Conservation (phyloP, 106 monocot species). For the Dendrobium huoshanense region DNA sequence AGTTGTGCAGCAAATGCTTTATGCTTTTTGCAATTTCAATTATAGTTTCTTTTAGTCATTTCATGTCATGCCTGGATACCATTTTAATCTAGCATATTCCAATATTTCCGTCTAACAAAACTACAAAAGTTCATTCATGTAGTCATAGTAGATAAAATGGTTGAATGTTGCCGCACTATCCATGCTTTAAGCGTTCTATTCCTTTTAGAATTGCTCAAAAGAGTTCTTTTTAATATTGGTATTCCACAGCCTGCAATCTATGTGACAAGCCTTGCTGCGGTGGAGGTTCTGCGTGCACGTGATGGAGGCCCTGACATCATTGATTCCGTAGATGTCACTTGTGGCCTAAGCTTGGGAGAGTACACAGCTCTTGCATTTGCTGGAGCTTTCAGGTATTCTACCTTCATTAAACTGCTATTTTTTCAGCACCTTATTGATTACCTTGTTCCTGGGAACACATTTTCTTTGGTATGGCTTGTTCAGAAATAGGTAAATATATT, state of each 20-base stretch:
- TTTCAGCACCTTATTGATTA: background rate
- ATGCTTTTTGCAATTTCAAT: background rate
- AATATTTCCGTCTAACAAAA: background rate
- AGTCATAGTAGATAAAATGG: background rate
- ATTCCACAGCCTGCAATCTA: slow-evolving; percentile 84
- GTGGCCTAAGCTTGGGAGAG: slow-evolving; percentile 95
- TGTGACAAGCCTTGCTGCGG: slow-evolving; percentile 90
- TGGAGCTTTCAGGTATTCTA: slow-evolving; percentile 81
- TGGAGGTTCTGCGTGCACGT: slow-evolving; percentile 71
- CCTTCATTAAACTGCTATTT: background rate
- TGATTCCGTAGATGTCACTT: slow-evolving; percentile 87
- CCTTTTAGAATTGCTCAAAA: background rate
- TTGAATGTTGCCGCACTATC: background rate
- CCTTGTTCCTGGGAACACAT: background rate
- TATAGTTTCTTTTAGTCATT: background rate
- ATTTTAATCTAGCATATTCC: background rate
- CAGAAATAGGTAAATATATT: background rate
- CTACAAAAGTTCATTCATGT: background rate
- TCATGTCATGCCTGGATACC: background rate
- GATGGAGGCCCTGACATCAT: slow-evolving; percentile 86
- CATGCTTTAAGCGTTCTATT: background rate
- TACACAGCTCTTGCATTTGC: slow-evolving; percentile 98
- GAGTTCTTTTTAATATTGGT: background rate
- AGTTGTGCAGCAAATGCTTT: background rate
- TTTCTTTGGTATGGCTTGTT: background rate